These are phyloP conservation scores for Halophytophthora batemanensis DNA, from an alignment of 352 stramenopile genomes.

Conservation along the genomic window DNA sequence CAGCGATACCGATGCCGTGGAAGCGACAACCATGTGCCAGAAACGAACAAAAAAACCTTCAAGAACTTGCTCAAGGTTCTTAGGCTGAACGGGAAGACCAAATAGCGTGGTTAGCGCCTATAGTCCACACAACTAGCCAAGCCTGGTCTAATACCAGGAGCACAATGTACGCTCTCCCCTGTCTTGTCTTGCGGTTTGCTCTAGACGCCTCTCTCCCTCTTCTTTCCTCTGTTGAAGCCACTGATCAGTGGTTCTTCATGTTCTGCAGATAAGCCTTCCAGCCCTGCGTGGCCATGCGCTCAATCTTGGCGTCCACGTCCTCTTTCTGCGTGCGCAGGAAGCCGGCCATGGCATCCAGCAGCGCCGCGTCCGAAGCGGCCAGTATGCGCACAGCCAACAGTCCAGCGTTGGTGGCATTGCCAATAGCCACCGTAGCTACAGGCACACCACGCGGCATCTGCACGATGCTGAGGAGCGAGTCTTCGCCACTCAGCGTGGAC, in stretches of 20 bases:
- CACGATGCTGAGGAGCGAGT: conserved; percentile 98
- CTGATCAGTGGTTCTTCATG: conserved; percentile 46
- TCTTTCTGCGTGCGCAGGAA: conserved; percentile 92
- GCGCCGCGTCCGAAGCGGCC: conserved; percentile 57
- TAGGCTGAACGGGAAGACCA: conserved; percentile 64
- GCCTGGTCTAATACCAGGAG: background rate
- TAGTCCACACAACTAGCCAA: background rate
- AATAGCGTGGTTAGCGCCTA: conserved; percentile 18
- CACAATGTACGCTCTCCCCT: background rate
- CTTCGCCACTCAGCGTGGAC: conserved; percentile 95
- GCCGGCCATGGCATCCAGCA: conserved; percentile 86
- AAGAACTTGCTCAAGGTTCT: conserved; percentile 74
- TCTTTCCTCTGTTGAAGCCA: conserved; percentile 6
- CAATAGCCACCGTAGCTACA: conserved; percentile 98
- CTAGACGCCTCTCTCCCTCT: conserved; percentile 12
- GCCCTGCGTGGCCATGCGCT: conserved; percentile 80
- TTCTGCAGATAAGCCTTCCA: conserved; percentile 90
- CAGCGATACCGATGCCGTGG: too few relatives aligned
- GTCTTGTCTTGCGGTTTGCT: conserved; percentile 4
- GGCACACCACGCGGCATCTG: conserved; percentile 98
- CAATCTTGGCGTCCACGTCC: conserved; percentile 93
- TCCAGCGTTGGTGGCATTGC: conserved; percentile 97
- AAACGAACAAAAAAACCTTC: too few relatives aligned
- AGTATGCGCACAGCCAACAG: conserved; percentile 97
- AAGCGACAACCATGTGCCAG: too few relatives aligned